These are phyloP conservation scores for Rhynchosporium agropyri DNA, from an alignment of 2,329 filamentous ascomycete genomes.

Conservation along the genomic window DNA sequence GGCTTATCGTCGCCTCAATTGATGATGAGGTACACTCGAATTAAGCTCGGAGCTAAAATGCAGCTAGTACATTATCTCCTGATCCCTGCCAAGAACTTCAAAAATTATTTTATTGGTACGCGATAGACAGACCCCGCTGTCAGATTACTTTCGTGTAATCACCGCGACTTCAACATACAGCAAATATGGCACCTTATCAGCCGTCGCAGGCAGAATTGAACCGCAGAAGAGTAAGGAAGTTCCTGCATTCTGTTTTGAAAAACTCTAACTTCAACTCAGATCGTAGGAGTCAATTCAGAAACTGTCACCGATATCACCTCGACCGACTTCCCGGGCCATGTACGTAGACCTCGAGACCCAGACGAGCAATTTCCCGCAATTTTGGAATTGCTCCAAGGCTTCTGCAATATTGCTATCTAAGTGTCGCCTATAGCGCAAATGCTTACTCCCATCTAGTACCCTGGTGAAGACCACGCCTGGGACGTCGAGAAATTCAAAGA, in stretches of 20 bases:
- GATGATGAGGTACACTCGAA: constrained; percentile 35
- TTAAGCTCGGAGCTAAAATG: constrained; percentile 20
- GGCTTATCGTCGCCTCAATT: constrained; percentile 13
- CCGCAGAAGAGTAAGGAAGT: constrained; percentile 58
- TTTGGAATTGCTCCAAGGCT: neutral
- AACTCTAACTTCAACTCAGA: constrained; percentile 52
- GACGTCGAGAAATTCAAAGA: constrained; percentile 71
- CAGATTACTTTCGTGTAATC: neutral
- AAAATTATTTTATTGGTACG: constrained; percentile 15
- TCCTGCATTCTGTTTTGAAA: neutral
- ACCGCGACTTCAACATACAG: constrained; percentile 9
- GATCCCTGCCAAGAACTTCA: constrained; percentile 1
- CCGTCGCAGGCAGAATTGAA: constrained; percentile 60
- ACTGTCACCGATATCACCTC: constrained; percentile 88
- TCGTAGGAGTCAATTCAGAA: constrained; percentile 84
- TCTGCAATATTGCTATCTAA: neutral
- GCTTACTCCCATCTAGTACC: constrained; percentile 41
- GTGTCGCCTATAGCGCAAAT: neutral
- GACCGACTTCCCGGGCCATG: constrained; percentile 77
- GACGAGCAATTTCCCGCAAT: neutral
- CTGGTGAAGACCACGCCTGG: constrained; percentile 85
- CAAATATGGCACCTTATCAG: constrained; percentile 49
- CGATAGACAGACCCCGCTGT: constrained; percentile 30
- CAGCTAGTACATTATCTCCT: neutral
- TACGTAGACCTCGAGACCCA: neutral